Evolutionary conservation across 2,329 filamentous ascomycete species (phyloP), one percentile per base, ranked within the genome.

Genomic region (Ceratocystis alfenasii): DNA sequence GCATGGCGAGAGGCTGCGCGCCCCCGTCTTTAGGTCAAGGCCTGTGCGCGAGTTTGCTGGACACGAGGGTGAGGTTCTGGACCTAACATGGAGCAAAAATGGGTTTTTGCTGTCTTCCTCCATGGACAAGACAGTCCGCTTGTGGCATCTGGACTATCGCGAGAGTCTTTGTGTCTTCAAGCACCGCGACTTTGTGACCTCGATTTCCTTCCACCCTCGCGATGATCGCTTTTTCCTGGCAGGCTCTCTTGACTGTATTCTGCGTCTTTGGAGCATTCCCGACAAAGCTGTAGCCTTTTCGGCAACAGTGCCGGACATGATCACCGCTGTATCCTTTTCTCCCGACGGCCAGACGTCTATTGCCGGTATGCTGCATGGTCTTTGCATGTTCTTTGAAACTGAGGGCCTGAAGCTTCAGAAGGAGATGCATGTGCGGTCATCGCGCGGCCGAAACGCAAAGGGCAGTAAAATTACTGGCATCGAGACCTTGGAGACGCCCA

Each of bases 1-100:
- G 8, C 75, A 78, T 15, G 77, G 79, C 30, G 83, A 87, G 69
- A 85, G 84, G 69, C 78, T 97, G 60, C 95, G 89, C 70, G 93
- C 94, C 1, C 93, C 93, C 1, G 93, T 99, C 0, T 97, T 99
- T 73, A 85, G 86, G 69, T 83, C 84, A 62, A 88, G 89, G 71
- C 89, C 92, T 0, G 74, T 89, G 8, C 83, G 87, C 65, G 88
- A 96, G 72, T 96, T 94, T 69, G 78, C 82, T 65, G 92, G 91
- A 3, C 94, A 99, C 73, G 87, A 84, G 0, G 87, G 88, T 17
- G 92, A 95, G 70, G 85, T 99, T 5, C 77, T 99, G 69, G 93
- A 96, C 73, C 75, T 99, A 68, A 95, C 90, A 74, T 99, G 94
- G 94, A 97, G 93, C 78, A 99, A 97, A 80, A 99, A 99, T 76